A percentile compares a stretch with the other conserved stretches of the same genome.
Conservation (phyloP, 2,329 filamentous ascomycete species). For the Bertia moriformis region DNA sequence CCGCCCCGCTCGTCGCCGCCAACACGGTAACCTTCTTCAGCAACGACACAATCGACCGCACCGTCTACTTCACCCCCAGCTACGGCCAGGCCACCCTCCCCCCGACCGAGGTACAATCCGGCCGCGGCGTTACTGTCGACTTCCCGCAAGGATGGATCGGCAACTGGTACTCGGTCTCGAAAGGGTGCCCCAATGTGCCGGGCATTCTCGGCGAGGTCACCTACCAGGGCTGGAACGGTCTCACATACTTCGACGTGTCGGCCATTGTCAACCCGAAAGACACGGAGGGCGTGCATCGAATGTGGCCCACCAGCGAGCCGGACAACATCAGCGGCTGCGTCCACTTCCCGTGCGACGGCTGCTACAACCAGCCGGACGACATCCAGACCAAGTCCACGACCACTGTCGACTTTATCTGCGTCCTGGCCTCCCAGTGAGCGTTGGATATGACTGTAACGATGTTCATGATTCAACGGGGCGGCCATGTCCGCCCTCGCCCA, state of each 20-base stretch:
- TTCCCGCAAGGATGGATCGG: constrained; percentile 29
- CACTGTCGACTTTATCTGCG: constrained; percentile 33
- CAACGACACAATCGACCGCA: constrained; percentile 33
- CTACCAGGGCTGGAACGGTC: constrained; percentile 29
- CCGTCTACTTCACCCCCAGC: constrained; percentile 33
- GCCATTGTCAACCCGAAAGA: constrained; percentile 38
- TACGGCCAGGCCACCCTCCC: constrained; percentile 17
- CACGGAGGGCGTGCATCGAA: constrained; percentile 34
- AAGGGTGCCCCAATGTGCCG: constrained; percentile 22
- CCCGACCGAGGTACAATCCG: constrained; percentile 22
- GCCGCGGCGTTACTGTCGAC: constrained; percentile 21
- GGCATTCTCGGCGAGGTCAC: constrained; percentile 38
- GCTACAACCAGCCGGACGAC: constrained; percentile 37
- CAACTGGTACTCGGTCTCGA: constrained; percentile 32
- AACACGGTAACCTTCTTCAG: constrained; percentile 42
- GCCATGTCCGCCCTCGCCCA: no score
- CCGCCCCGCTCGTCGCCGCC: constrained; percentile 24
- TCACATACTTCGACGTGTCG: constrained; percentile 42
- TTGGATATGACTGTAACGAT: no score
- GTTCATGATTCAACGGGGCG: no score
- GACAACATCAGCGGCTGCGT: constrained; percentile 30
- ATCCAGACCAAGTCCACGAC: constrained; percentile 36
- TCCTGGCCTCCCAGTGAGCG: constrained; percentile 20
- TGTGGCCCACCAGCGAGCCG: constrained; percentile 26
- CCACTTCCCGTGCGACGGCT: constrained; percentile 34